Conservation (phyloP, 306 rosid genomes). For the Begonia masoniana region DNA sequence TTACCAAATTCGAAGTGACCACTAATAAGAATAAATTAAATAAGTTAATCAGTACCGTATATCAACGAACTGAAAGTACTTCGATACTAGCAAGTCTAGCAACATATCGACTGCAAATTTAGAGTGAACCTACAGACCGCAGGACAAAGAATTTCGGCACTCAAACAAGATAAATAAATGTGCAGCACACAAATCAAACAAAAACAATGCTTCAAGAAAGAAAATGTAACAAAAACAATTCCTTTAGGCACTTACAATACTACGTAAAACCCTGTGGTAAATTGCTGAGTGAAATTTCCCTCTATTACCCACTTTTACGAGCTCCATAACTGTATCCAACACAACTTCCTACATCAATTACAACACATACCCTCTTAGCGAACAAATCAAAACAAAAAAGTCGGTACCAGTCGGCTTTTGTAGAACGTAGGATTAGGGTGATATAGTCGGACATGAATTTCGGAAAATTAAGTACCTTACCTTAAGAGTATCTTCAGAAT, state of each 20-base stretch:
- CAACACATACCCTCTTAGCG: too few relatives aligned
- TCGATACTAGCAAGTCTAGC: conserved; percentile 49
- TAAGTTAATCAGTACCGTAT: conserved; percentile 48
- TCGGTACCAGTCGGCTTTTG: too few relatives aligned
- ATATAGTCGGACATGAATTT: not conserved
- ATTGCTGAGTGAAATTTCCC: conserved; percentile 71
- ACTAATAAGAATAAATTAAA: conserved; percentile 1
- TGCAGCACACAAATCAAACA: not conserved
- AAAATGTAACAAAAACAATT: not conserved
- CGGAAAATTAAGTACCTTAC: conserved; percentile 6
- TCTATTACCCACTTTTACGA: conserved; percentile 51
- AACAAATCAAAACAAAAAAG: not conserved
- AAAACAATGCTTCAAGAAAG: not conserved
- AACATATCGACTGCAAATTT: conserved; percentile 11
- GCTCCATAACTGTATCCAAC: conserved; percentile 77
- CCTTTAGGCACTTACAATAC: conserved; percentile 39
- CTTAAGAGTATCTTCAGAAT: conserved; percentile 46
- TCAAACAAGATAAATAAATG: too few relatives aligned
- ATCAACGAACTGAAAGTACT: conserved; percentile 67
- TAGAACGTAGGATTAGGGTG: not conserved
- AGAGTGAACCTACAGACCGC: conserved; percentile 35
- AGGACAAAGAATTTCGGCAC: not conserved
- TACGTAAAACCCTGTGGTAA: conserved; percentile 46
- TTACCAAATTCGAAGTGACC: not conserved
- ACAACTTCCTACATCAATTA: conserved; percentile 42